Base-by-base conservation (phyloP, 1,284 basidiomycete genomes). In the Heterobasidion occidentale region DNA sequence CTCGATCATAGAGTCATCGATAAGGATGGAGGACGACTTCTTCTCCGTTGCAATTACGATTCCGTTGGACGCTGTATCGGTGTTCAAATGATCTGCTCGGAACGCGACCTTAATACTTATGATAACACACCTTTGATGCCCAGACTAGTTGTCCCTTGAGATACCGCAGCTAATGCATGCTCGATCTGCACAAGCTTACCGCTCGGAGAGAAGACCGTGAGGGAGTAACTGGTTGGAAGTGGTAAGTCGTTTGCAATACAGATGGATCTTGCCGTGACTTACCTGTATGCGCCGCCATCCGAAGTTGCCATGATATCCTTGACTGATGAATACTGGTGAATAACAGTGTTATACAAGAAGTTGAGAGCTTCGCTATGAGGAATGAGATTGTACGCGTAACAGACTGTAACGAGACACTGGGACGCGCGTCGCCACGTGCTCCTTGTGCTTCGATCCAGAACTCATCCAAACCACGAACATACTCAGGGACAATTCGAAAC, bases 41-140 rank as follows among this genome's bases (percentile, higher is more conserved):
- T 99, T 99, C 78, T 99, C 97, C 2, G 97, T 98, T 34, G 97
- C 97, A 64, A 99, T 94, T 60, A 99, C 97, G 65, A 99, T 94
- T 55, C 97, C 97, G 72, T 99, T 98, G 46, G 95, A 92, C 38
- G 97, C 95, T 98, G 71, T 7, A 61, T 55, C 56, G 46, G 49
- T 55, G 54, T 27, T 47, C 42, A 51, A 20, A 55, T n/a, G 44
- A 44, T 36, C 53, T 20, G 27, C 36, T 49, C 12, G 47, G 12
- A 44, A 36, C 51, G 56, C 33, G 53, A 20, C 33, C 51, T 6
- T 42, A 60, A 54, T 59, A 59, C 34, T 62, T 34, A 9, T 8
- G 27, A 33, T 38, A 34, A 35, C 62, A 60, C 64, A 95, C 95
- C 97, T 81, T 99, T 99, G 75, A 99, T 98, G 58, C 97, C 97